Evolutionary conservation across 2,329 filamentous ascomycete genomes (phyloP), one percentile per base, ranked within the genome.

Genomic region (Ceratocystis eucalypticola): DNA sequence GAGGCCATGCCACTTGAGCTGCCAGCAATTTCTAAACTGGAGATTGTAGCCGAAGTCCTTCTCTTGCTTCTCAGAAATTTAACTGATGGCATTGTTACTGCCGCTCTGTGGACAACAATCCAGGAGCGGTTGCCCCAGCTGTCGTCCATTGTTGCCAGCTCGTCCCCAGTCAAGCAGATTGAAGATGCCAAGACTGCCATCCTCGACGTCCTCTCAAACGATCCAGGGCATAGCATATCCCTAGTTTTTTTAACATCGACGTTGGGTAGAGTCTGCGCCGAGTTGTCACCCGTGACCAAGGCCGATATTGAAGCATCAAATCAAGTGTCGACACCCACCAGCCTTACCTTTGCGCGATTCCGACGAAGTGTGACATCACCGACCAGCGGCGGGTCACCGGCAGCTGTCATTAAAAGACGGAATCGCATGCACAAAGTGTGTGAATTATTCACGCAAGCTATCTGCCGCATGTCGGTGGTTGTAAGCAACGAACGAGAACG

Each of bases 211-310:
- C 80, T 96, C 1, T 82, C 87, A 0, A 78, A 82, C 1, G 81
- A 84, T 0, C 88, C 91, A 0, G 87, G 87, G 62, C 88, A 96
- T 75, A 94, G 91, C 72, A 92, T 96, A 66, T 88, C 88, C 0
- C 96, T 96, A 72, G 88, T 96, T 1, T 91, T 96, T 70, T 77
- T 96, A 17, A 90, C 88, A 0, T 86, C 89, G 7, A 92, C 91
- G 75, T 80, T 96, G 0, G 76, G 79, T 1, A 78, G 80, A 3
- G 76, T 83, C 1, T 76, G 79, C 1, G 73, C 76, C 0, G 82
- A 85, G 65, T 74, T 85, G 5, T 74, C 72, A 50, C 80, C 71
- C 1, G 61, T 67, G 22, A 68, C 61, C 3, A 53, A 62, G 48
- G 68, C 50, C 61, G 64, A n/a, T 65, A 17, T 30, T 57, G 66